Conservation (phyloP, 805 yeast species). For the Yueomyces sp. region DNA sequence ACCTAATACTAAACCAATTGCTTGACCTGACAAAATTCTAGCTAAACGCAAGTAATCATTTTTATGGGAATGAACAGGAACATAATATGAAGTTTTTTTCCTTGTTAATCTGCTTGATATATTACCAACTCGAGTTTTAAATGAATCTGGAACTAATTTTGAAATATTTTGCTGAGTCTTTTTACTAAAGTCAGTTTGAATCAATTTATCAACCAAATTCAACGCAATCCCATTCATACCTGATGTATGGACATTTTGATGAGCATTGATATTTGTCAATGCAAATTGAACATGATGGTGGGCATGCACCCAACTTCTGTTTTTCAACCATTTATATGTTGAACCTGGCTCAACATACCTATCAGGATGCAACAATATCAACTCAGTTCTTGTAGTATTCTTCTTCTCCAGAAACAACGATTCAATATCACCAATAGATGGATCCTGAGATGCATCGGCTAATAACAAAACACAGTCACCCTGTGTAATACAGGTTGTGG, state of each 20-base stretch:
- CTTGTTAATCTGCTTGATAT: conserved; percentile 22
- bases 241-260: neutral
- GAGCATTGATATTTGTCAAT: neutral
- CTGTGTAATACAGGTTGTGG: conserved; percentile 81
- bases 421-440: conserved; percentile 79
- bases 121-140: conserved; percentile 26
- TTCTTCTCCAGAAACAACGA: conserved; percentile 56
- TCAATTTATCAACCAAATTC: conserved; percentile 15
- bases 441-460: conserved; percentile 68
- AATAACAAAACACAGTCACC: conserved; percentile 87
- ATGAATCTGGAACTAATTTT: conserved; percentile 20
- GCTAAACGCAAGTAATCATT: conserved; percentile 86
- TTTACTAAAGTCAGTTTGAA: conserved; percentile 19
- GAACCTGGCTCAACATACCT: conserved; percentile 73
- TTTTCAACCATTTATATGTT: conserved; percentile 73
- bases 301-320: conserved; percentile 74
- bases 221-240: conserved; percentile 1
- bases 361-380: conserved; percentile 74
- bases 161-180: conserved; percentile 22
- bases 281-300: conserved; percentile 81
- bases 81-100: conserved; percentile 16
- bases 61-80: conserved; percentile 40
- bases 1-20: conserved; percentile 87
- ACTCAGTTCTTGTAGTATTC: conserved; percentile 78
- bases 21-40: conserved; percentile 79